Conservation (phyloP, 148 eudicot genomes). For the Nepenthes gracilis region DNA sequence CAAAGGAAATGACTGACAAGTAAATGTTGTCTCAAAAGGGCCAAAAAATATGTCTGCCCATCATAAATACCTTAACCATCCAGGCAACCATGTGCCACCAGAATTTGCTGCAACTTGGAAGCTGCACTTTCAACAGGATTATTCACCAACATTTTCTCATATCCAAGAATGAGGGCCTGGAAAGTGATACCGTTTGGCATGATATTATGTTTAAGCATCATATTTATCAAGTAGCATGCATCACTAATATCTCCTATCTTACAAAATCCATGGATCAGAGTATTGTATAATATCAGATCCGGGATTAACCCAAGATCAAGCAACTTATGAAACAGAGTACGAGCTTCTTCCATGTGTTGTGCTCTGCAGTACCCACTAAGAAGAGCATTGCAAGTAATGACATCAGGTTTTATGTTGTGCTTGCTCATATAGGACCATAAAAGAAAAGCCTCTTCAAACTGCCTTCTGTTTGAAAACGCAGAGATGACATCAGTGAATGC, state of each 20-base stretch:
- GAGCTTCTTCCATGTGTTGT: conserved; percentile 37
- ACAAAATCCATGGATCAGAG: conserved; percentile 38
- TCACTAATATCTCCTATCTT: conserved; percentile 23
- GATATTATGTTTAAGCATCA: conserved; percentile 21
- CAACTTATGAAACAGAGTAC: conserved; percentile 23
- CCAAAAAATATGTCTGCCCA: neutral
- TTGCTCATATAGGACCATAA: conserved; percentile 31
- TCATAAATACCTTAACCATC: neutral
- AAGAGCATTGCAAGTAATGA: conserved; percentile 41
- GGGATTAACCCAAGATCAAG: conserved; percentile 27
- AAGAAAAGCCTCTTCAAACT: conserved; percentile 31
- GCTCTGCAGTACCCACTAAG: conserved; percentile 38
- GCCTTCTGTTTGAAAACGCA: conserved; percentile 27
- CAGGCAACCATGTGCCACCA: conserved; percentile 11
- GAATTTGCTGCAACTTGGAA: conserved; percentile 17
- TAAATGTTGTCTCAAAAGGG: no score
- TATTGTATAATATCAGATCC: conserved; percentile 41
- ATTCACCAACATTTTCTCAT: conserved; percentile 18
- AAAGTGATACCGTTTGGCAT: conserved; percentile 34
- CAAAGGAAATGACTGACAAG: no score
- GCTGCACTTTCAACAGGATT: conserved; percentile 25
- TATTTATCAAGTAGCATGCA: conserved; percentile 23
- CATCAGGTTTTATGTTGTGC: conserved; percentile 27
- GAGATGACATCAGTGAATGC: conserved; percentile 26
- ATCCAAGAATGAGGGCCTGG: conserved; percentile 24